Evolutionary conservation across 345 rosid genomes (phyloP).

Genomic region (Eucalyptus pauciflora): DNA sequence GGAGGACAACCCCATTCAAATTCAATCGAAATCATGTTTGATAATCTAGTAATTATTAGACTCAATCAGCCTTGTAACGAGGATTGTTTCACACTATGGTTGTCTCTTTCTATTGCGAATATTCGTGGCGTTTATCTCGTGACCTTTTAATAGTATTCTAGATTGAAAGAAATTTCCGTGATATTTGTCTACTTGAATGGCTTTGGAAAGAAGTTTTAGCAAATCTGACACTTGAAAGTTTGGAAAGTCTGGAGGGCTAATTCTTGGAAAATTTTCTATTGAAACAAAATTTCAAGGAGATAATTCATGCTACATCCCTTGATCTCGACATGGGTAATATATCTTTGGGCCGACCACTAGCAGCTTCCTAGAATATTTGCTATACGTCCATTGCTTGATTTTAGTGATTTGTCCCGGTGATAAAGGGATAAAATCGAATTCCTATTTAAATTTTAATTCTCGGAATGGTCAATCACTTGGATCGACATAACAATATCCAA

Average conservation of each 20-base stretch:
- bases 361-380: neutral
- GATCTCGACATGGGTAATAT: neutral
- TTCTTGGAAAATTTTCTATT: neutral
- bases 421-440: neutral
- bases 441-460: neutral
- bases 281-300: neutral
- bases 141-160: neutral
- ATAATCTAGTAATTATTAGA: neutral
- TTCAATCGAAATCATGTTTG: neutral
- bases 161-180: neutral
- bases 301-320: rapidly evolving
- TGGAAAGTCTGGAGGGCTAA: neutral
- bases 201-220: neutral
- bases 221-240: rapidly evolving
- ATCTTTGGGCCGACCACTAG: neutral
- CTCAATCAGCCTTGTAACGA: neutral
- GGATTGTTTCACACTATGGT: neutral
- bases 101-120: neutral
- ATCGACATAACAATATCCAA: neutral
- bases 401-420: rapidly evolving
- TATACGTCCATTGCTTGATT: neutral
- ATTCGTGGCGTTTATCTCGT: neutral
- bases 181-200: neutral
- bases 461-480: neutral
- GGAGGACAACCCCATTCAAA: neutral